Evolutionary conservation across 371 early-diverging fungal species (phyloP).

Genomic region (Nematocida sp.): DNA sequence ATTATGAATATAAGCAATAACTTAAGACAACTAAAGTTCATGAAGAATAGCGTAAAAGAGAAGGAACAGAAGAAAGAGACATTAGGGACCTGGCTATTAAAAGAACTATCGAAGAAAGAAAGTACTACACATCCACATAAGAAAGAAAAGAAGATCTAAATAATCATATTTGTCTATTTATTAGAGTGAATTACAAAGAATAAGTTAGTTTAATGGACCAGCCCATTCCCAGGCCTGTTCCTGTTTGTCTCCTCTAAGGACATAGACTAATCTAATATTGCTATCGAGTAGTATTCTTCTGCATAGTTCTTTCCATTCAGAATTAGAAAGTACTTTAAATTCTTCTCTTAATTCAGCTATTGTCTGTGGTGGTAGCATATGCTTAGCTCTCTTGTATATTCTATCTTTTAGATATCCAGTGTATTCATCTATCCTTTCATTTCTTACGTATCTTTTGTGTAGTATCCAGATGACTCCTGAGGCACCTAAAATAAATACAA

Average conservation of each 20-base stretch:
- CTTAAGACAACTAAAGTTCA: slow-evolving; percentile 38
- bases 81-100: slow-evolving; percentile 35
- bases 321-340: slow-evolving; percentile 9
- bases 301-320: slow-evolving; percentile 32
- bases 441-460: background rate
- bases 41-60: slow-evolving; percentile 6
- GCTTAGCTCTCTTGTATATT: slow-evolving; percentile 10
- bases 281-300: slow-evolving; percentile 18
- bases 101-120: background rate
- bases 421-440: slow-evolving; percentile 10
- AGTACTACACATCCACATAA: background rate
- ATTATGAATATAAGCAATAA: slow-evolving; percentile 47
- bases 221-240: slow-evolving; percentile 31
- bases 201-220: background rate
- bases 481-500: background rate
- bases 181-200: slow-evolving; percentile 10
- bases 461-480: background rate
- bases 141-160: slow-evolving; percentile 19
- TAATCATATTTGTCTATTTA: too few relatives aligned
- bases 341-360: slow-evolving; percentile 32
- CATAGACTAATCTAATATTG: slow-evolving; percentile 4
- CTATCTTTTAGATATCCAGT: background rate
- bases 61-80: slow-evolving; percentile 34
- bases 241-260: background rate
- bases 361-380: slow-evolving; percentile 1